A percentile compares a stretch with the other conserved stretches of the same genome.
These are phyloP conservation scores for Phlyctochytrium planicorne DNA, from an alignment of 192 early-diverging fungal species.

Conservation along the genomic window DNA sequence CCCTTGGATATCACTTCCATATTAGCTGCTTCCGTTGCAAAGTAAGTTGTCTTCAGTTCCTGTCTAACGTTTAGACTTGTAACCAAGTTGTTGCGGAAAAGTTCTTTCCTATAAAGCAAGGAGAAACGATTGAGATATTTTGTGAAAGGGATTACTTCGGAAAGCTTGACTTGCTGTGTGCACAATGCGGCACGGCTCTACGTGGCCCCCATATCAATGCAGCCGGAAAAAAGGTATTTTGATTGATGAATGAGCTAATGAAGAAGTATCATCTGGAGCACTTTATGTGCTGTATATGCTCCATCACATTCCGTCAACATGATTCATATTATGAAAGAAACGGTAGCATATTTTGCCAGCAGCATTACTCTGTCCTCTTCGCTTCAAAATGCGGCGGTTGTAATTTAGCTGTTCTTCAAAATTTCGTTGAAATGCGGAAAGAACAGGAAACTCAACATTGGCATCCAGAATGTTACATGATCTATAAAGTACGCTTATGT, in stretches of 20 bases:
- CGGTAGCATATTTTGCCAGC: conserved; percentile 88
- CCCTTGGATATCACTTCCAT: conserved; percentile 81
- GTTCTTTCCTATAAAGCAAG: conserved; percentile 73
- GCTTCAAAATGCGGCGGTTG: conserved; percentile 96
- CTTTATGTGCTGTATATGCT: conserved; percentile 92
- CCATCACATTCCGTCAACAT: conserved; percentile 88
- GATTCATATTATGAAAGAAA: conserved; percentile 97
- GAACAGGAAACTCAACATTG: conserved; percentile 78
- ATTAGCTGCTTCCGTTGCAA: conserved; percentile 92
- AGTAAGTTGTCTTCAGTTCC: conserved; percentile 58
- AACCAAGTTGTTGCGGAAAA: conserved; percentile 63
- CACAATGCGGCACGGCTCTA: conserved; percentile 83
- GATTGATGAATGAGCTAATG: not conserved
- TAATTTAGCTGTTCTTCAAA: conserved; percentile 89
- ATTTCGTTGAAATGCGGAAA: conserved; percentile 91
- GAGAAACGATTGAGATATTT: conserved; percentile 58
- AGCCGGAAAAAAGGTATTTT: conserved; percentile 62
- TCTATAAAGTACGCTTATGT: conserved; percentile 74
- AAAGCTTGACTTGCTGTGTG: conserved; percentile 78
- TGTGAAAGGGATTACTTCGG: conserved; percentile 91
- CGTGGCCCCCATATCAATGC: conserved; percentile 91
- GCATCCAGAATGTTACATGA: conserved; percentile 99
- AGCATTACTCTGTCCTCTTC: conserved; percentile 89
- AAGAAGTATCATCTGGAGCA: conserved; percentile 92
- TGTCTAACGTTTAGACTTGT: not conserved